Evolutionary conservation across 192 early-diverging fungal genomes (phyloP), one percentile per base, ranked within the genome.

Genomic region (Endogone sp.): DNA sequence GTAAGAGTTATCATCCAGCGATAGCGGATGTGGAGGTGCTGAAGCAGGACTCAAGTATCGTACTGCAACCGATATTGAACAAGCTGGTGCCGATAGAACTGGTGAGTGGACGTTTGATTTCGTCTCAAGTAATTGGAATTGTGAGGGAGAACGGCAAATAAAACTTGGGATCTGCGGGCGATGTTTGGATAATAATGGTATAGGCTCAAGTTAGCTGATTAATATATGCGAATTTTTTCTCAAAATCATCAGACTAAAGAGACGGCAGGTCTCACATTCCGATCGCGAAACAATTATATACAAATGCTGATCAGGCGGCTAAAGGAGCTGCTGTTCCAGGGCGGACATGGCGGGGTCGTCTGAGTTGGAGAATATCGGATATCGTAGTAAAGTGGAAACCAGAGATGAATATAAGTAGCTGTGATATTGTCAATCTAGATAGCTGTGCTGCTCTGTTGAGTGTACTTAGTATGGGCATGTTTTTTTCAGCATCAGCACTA

Each of bases 1-100:
- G 25, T 65, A 77, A 73, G 76, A 73, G 71, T 71, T 77, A 63
- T 25, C 69, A 73, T 62, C 76, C 76, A 3, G 70, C 76, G 0
- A 49, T 77, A 8, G 58, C 60, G 8, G 76, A 77, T 4, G 76
- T 72, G 2, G 68, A 77, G 54, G 55, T 65, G 8, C 58, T 77
- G 71, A 77, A 73, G 76, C 54, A 72, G 8, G 71, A 77, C 65
- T 71, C 68, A 4, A 65, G 71, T 20, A 68, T 73, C 49, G 65
- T 77, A 21, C 29, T 77, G 22, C 57, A 70, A 28, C 69, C 76
- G 16, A 56, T 73, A 1, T 49, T 77, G 32, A 70, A 73, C 25
- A 62, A 29, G 4, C 56, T 77, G 64, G 22, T 31, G 60, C 58
- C 63, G 32, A 62, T 77, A 54, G 71, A 77, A 13, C 29, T 77